phyloP scores from a whole-genome alignment of 352 stramenopile species.

The Globisporangium cystogenes region DNA sequence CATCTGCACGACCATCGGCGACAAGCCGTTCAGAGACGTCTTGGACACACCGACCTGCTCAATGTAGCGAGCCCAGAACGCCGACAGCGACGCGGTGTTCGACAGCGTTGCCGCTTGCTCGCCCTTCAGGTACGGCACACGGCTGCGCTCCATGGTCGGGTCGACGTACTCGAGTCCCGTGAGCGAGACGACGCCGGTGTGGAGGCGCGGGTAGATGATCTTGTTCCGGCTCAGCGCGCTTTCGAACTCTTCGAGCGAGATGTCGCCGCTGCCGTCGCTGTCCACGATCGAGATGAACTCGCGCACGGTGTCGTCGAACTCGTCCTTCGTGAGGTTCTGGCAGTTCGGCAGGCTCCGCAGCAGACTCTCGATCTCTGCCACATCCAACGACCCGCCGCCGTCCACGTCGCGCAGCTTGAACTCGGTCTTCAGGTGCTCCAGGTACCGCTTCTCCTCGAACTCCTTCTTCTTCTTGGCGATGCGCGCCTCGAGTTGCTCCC shows the following conservation, averaged over 20 bases:
- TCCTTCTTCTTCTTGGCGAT: slow-evolving; percentile 41
- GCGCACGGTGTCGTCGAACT: slow-evolving; percentile 69
- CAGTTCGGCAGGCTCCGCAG: slow-evolving; percentile 65
- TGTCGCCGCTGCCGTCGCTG: slow-evolving; percentile 71
- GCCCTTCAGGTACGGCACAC: slow-evolving; percentile 56
- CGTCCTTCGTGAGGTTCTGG: slow-evolving; percentile 61
- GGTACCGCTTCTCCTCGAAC: slow-evolving; percentile 62
- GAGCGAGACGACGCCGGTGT: slow-evolving; percentile 53
- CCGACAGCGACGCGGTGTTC: slow-evolving; percentile 47
- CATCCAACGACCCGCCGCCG: slow-evolving; percentile 65
- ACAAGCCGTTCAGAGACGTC: slow-evolving; percentile 54
- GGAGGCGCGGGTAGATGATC: slow-evolving; percentile 59
- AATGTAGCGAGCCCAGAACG: slow-evolving; percentile 75
- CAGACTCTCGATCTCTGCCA: slow-evolving; percentile 55
- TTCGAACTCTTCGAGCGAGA: slow-evolving; percentile 84
- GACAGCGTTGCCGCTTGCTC: slow-evolving; percentile 30
- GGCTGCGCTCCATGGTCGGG: slow-evolving; percentile 48
- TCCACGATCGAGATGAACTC: slow-evolving; percentile 81
- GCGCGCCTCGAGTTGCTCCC: slow-evolving; percentile 35
- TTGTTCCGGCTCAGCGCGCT: slow-evolving; percentile 60
- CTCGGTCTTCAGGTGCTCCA: slow-evolving; percentile 65
- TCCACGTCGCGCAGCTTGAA: slow-evolving; percentile 73
- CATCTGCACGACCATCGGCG: slow-evolving; percentile 58
- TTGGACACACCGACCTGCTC: slow-evolving; percentile 54
- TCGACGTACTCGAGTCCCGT: slow-evolving; percentile 79